Percentiles rank a stretch among this genome's conserved stretches.
These are phyloP conservation scores for Nicotiana undulata DNA, from an alignment of 257 asterid genomes.

Conservation along the genomic window DNA sequence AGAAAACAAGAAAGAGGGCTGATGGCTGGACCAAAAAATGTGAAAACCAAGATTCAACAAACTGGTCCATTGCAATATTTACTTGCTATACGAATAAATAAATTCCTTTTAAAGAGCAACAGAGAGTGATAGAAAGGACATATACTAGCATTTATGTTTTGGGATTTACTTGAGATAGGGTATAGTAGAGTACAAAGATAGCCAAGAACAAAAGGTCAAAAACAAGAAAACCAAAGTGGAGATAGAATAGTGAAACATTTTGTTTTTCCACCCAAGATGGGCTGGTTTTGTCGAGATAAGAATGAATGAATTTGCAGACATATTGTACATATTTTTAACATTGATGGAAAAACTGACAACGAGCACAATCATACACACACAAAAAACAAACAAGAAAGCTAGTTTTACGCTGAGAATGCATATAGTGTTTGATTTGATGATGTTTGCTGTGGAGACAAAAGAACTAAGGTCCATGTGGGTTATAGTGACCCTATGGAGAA, in stretches of 20 bases:
- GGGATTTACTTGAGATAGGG: background rate
- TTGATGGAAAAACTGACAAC: background rate
- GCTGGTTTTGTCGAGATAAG: background rate
- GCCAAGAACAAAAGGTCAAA: background rate
- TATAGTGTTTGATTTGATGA: background rate
- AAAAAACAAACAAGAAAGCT: background rate
- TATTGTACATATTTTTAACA: background rate
- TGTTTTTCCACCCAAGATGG: background rate
- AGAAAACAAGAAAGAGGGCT: too few relatives aligned
- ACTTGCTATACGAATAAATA: background rate
- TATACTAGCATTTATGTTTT: background rate
- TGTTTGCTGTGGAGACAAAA: background rate
- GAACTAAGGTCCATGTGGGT: background rate
- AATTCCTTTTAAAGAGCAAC: too few relatives aligned
- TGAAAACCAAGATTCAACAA: background rate
- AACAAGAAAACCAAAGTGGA: background rate
- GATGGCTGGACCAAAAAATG: background rate
- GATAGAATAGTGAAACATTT: background rate
- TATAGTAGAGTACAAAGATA: background rate
- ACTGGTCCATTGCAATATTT: background rate
- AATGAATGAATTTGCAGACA: background rate
- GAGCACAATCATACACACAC: background rate
- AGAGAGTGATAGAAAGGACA: too few relatives aligned
- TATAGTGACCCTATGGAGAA: background rate
- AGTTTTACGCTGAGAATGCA: constrained; percentile 2